phyloP scores from a whole-genome alignment of 192 early-diverging fungal genomes.

The Thamnidium elegans region DNA sequence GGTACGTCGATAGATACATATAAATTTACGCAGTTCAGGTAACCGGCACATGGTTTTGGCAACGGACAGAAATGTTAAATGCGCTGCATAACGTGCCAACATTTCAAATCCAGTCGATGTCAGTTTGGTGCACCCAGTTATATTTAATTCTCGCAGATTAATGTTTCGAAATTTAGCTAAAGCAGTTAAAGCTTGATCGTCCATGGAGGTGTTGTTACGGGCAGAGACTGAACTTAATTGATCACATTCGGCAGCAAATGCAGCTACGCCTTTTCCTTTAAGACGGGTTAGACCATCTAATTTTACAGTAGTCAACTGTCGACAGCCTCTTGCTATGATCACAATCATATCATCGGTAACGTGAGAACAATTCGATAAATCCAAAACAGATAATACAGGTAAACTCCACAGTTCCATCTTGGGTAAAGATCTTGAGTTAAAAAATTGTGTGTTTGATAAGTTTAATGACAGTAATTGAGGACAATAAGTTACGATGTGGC shows the following conservation, averaged over 20 bases:
- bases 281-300: not conserved
- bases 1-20: not conserved
- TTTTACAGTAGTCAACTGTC: not conserved
- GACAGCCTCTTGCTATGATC: slow-evolving; percentile 5
- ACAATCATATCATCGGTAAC: slow-evolving; percentile 12
- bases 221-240: not conserved
- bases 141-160: not conserved
- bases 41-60: not conserved
- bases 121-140: not conserved
- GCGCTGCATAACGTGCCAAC: not conserved
- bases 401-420: not conserved
- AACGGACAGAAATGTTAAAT: slow-evolving; percentile 2
- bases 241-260: slow-evolving; percentile 2
- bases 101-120: slow-evolving; percentile 5
- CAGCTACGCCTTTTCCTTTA: not conserved
- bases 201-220: not conserved
- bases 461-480: not conserved
- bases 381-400: not conserved
- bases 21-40: not conserved
- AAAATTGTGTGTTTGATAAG: not conserved
- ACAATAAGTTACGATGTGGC: not conserved
- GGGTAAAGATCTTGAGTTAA: not conserved
- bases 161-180: slow-evolving; percentile 7
- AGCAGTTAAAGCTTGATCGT: not conserved
- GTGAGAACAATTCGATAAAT: slow-evolving; percentile 4